These are phyloP conservation scores for Penicillium parvum DNA, from an alignment of 495 filamentous ascomycete genomes.

Conservation along the genomic window DNA sequence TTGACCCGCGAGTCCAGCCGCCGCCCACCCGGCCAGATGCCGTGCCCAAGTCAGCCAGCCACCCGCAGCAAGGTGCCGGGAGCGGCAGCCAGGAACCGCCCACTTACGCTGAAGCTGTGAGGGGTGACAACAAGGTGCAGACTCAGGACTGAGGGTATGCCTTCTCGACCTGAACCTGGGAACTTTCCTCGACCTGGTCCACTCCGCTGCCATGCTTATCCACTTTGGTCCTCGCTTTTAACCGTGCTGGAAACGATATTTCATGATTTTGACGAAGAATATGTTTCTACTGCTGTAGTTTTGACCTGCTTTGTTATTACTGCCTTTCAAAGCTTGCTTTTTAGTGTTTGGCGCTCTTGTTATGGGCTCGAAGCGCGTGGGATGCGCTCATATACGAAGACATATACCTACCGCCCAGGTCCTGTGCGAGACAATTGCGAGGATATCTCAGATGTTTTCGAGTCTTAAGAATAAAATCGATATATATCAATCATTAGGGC, in stretches of 20 bases:
- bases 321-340: not conserved
- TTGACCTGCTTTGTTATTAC: constrained; percentile 2
- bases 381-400: not conserved
- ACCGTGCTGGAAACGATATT: not conserved
- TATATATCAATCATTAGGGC: too few species aligned
- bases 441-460: too few species aligned
- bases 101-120: constrained; percentile 80
- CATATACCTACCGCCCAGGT: not conserved
- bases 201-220: not conserved
- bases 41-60: constrained; percentile 14
- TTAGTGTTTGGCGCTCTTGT: not conserved
- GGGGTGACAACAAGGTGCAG: constrained; percentile 87
- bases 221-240: not conserved
- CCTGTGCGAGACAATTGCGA: too few species aligned
- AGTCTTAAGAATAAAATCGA: too few species aligned
- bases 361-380: not conserved
- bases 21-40: constrained; percentile 19
- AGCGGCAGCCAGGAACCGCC: constrained; percentile 53
- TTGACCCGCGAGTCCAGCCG: constrained; percentile 23
- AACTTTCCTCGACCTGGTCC: not conserved
- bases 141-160: constrained; percentile 48
- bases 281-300: constrained; percentile 8
- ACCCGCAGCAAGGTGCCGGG: constrained; percentile 23
- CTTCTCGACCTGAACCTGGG: not conserved
- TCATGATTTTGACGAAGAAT: constrained; percentile 19